Percentiles rank a stretch among this genome's conserved stretches.
These are phyloP conservation scores for Eucalyptus microcorys DNA, from an alignment of 345 rosid species.

Conservation along the genomic window DNA sequence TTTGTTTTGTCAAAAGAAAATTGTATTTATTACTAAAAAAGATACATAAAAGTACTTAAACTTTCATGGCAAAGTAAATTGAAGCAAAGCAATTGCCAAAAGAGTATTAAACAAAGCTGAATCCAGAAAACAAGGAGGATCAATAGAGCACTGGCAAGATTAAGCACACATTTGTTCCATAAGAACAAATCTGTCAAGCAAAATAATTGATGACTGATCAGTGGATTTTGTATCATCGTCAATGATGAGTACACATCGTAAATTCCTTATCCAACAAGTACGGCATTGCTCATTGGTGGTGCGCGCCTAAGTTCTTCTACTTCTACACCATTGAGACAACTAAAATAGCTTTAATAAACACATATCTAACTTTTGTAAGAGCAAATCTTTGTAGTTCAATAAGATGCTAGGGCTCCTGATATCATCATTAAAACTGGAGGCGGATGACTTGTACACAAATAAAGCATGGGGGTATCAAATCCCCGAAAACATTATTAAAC, in stretches of 20 bases:
- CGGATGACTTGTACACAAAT: fast-evolving
- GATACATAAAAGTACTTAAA: not conserved
- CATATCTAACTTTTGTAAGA: not conserved
- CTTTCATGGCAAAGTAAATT: not conserved
- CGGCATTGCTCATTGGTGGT: not conserved
- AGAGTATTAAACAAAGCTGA: no score
- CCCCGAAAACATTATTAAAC: not conserved
- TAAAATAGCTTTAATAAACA: not conserved
- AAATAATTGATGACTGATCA: not conserved
- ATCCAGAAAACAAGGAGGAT: no score
- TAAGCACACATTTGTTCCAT: not conserved
- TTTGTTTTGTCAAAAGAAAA: not conserved
- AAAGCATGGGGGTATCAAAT: not conserved
- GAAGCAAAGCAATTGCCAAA: not conserved
- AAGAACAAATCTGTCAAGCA: not conserved
- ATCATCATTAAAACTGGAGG: not conserved
- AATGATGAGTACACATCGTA: no score
- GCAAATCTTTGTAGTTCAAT: not conserved
- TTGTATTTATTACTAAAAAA: not conserved
- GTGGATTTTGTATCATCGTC: not conserved
- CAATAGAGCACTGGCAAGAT: not conserved
- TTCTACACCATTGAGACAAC: not conserved
- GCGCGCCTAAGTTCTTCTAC: not conserved
- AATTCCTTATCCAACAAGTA: not conserved
- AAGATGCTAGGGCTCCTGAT: not conserved